Evolutionary conservation across 495 filamentous ascomycete species (phyloP), one percentile per base, ranked within the genome.

Genomic region (Daldinia childiae): DNA sequence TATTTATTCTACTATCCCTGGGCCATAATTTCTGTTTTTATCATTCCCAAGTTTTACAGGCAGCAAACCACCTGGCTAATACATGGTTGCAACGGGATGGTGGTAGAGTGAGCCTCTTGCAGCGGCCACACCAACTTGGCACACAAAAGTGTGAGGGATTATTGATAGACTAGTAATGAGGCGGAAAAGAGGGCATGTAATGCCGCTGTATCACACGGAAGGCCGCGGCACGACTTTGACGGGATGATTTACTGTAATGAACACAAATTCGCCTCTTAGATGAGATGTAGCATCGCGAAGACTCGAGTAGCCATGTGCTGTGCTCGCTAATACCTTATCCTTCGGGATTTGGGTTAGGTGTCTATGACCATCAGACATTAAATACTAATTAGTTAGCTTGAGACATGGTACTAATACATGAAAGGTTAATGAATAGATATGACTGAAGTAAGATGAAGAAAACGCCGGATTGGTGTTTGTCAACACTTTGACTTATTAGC

Each of bases 91-190:
- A 73, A 45, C 50, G 55, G 57, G 56, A 62, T 66, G 57, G 51
- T 58, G 32, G 54, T 56, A 63, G 17, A 69, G 55, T 62, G 50
- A 62, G 24, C 58, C 41, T 66, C 58, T 63, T 63, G 69, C 63
- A 62, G 58, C 52, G 34, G 26, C 56, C 66, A 69, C 66, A 69
- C 66, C 71, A 54, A 69, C 58, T 63, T 58, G 45, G 30, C 29
- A 57, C 15, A 17, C 27, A 9, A 34, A 17, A 26, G 43, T 32
- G 50, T 73, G 71, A 69, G 71, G 71, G 71, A 73, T 73, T 73
- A 73, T 73, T 73, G 71, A 73, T 66, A 34, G 34, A 73, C 65
- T 73, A 73, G 71, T 73, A 73, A 73, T 69, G 45, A 66, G 55
- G 52, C 48, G 62, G 51, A 59, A 56, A 56, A 38, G 36, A 61